Conservation (phyloP, 768 basidiomycete genomes). For the Russula lepida region DNA sequence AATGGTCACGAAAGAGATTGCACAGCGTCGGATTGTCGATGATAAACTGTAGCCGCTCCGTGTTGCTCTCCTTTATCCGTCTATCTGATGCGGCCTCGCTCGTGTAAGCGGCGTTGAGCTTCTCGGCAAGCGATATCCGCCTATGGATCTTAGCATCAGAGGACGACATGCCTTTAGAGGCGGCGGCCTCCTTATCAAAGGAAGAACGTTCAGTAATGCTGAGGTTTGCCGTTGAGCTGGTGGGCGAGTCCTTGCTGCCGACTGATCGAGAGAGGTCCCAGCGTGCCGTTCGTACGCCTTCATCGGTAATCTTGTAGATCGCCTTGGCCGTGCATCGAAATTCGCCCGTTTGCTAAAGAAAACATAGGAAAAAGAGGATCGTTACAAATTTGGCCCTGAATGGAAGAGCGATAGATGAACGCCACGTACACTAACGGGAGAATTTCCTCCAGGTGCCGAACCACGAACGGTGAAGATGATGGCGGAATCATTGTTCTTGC, state of each 20-base stretch:
- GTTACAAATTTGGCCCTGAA: conserved; percentile 13
- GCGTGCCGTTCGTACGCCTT: conserved; percentile 76
- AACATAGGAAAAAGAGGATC: background rate
- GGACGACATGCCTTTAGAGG: conserved; percentile 26
- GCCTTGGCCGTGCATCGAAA: conserved; percentile 95
- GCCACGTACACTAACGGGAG: conserved; percentile 58
- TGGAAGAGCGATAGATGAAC: conserved; percentile 3
- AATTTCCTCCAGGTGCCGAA: conserved; percentile 64
- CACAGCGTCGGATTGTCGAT: conserved; percentile 88
- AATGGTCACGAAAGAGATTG: conserved; percentile 87
- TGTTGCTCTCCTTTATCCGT: conserved; percentile 76
- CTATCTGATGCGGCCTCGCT: conserved; percentile 40
- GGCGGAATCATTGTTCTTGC: conserved; percentile 85
- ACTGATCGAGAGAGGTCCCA: conserved; percentile 51
- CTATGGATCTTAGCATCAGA: conserved; percentile 65
- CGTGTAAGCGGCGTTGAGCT: conserved; percentile 49
- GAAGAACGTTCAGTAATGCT: conserved; percentile 41
- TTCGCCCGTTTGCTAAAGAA: conserved; percentile 76
- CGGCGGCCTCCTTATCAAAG: conserved; percentile 42
- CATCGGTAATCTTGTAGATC: conserved; percentile 89
- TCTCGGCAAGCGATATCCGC: conserved; percentile 71
- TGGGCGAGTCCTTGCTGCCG: conserved; percentile 48
- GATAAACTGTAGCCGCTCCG: conserved; percentile 83
- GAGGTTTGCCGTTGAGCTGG: conserved; percentile 56
- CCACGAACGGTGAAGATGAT: conserved; percentile 91